Evolutionary conservation across 352 stramenopile species (phyloP), one percentile per base, ranked within the genome.

Genomic region (Phytophthora fragariae): DNA sequence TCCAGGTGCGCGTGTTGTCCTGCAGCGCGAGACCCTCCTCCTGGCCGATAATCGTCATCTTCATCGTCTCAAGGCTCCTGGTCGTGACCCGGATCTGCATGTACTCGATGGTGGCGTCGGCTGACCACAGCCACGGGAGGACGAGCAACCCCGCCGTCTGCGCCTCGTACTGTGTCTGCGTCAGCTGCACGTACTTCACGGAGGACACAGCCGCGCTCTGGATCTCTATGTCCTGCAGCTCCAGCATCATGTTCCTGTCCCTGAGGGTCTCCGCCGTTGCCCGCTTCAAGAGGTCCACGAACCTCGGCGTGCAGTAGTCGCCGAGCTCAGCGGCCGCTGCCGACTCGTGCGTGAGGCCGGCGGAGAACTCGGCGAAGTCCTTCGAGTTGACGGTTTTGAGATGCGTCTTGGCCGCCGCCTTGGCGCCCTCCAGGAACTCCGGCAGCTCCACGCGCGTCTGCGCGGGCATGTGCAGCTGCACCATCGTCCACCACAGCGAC

Each of bases 31-130:
- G 56, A 47, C 70, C 71, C 47, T 83, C 73, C 29, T 85, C 79
- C 19, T 83, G 54, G 17, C 70, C 79, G n/a, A 83, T 50, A 7
- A 83, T 60, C 56, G 79, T 85, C 76, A 85, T 82, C 50, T 72
- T 81, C 1, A 69, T 77, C 47, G 71, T 74, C 62, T 85, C 79
- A 2, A 72, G 65, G 31, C 76, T 85, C 41, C 72, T 77, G 33
- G 77, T 81, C n/a, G 17, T 65, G 53, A 85, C 67, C 7, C 64
- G 57, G 58, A 85, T 72, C 49, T 73, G 64, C 70, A 85, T 60
- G 55, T 79, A 77, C 76, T 85, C 79, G 57, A 85, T 71, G 24
- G 70, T 65, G 5, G 79, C 76, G 50, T 83, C 70, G 2, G 54
- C 35, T 7, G 73, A 69, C 58, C 70, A 75, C 11, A 71, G 29